Evolutionary conservation across 1,139 yeast genomes (phyloP).

Genomic region (Kurtzmaniella natalensis): DNA sequence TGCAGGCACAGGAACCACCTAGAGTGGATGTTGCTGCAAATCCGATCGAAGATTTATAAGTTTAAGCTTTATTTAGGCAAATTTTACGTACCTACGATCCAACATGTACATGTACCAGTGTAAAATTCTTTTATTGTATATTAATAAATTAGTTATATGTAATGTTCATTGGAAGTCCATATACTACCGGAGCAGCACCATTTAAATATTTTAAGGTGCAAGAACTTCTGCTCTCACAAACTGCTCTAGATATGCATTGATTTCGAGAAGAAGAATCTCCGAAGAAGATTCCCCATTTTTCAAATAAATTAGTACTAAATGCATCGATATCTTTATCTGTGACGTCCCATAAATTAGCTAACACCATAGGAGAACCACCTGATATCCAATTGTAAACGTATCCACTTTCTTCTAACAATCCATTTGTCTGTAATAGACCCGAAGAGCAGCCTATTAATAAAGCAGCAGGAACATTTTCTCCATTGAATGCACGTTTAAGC

Average conservation of each 20-base stretch:
- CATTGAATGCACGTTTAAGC: slow-evolving; percentile 10
- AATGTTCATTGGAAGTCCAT: slow-evolving; percentile 21
- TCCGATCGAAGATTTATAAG: slow-evolving; percentile 2
- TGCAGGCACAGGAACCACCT: slow-evolving; percentile 7
- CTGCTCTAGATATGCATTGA: slow-evolving; percentile 28
- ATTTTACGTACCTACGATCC: no score
- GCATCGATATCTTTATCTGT: slow-evolving; percentile 92
- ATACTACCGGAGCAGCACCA: slow-evolving; percentile 31
- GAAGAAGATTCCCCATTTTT: slow-evolving; percentile 54
- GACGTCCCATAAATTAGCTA: slow-evolving; percentile 94
- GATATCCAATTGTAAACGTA: slow-evolving; percentile 69
- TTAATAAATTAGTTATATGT: not conserved
- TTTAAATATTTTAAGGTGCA: slow-evolving; percentile 18
- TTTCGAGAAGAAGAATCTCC: slow-evolving; percentile 9
- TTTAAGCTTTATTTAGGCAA: no score
- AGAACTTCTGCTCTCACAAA: slow-evolving; percentile 18
- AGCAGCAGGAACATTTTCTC: slow-evolving; percentile 55
- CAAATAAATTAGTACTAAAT: slow-evolving; percentile 59
- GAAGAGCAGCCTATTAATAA: slow-evolving; percentile 91
- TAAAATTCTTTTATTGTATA: not conserved
- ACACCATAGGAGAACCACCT: slow-evolving; percentile 78
- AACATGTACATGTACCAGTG: no score
- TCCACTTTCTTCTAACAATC: slow-evolving; percentile 70
- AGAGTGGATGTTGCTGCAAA: slow-evolving; percentile 6
- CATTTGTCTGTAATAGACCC: slow-evolving; percentile 58